phyloP scores from a whole-genome alignment of 148 eudicot species.

The Diospyros lotus region DNA sequence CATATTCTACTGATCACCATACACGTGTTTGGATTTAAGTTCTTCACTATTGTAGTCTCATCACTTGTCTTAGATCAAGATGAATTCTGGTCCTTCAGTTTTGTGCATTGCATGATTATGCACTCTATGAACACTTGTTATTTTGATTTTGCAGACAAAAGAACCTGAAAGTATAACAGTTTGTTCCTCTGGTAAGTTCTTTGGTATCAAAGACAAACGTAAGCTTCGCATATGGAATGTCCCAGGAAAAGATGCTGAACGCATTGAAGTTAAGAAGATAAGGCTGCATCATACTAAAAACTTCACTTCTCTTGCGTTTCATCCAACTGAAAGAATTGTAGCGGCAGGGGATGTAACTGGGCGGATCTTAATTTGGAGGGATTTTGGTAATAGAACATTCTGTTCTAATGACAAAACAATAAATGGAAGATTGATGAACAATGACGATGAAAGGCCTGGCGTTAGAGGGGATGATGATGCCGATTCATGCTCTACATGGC shows the following conservation, averaged over 20 bases:
- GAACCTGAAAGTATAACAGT: constrained; percentile 45
- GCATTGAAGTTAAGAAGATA: constrained; percentile 39
- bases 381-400: constrained; percentile 49
- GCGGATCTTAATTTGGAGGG: constrained; percentile 92
- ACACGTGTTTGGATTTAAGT: background rate
- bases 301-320: constrained; percentile 69
- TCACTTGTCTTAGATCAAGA: background rate
- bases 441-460: constrained; percentile 67
- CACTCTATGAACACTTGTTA: background rate
- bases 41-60: background rate
- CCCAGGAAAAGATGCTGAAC: constrained; percentile 58
- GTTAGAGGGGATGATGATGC: constrained; percentile 80
- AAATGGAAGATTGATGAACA: constrained; percentile 24
- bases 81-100: background rate
- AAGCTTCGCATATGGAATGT: constrained; percentile 74
- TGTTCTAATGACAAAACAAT: constrained; percentile 18
- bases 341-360: constrained; percentile 93
- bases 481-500: constrained; percentile 92
- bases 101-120: background rate
- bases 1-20: background rate
- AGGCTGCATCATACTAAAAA: constrained; percentile 74
- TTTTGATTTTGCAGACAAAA: constrained; percentile 47
- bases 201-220: constrained; percentile 55
- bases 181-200: constrained; percentile 62
- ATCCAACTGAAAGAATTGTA: constrained; percentile 70